phyloP scores from a whole-genome alignment of 495 filamentous ascomycete genomes.

The Hypoxylon fuscum region DNA sequence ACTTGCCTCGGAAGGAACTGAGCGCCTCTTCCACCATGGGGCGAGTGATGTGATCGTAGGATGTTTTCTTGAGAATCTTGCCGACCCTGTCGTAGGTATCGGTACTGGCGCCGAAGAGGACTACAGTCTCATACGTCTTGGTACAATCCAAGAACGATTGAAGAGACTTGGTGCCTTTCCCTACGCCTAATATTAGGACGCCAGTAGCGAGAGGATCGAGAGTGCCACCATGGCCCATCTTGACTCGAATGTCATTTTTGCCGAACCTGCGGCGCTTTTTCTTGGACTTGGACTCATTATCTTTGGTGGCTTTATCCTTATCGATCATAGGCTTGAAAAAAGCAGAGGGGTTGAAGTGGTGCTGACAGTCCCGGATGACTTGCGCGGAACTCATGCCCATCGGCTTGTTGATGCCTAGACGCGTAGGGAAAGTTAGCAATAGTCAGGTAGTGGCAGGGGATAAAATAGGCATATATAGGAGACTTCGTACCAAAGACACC shows the following conservation, averaged over 20 bases:
- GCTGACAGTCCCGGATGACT: slow-evolving; percentile 84
- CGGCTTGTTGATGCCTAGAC: slow-evolving; percentile 90
- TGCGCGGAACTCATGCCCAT: slow-evolving; percentile 83
- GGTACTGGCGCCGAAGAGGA: slow-evolving; percentile 90
- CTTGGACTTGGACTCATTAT: slow-evolving; percentile 63
- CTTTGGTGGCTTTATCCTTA: slow-evolving; percentile 61
- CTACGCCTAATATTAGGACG: slow-evolving; percentile 87
- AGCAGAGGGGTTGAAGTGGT: slow-evolving; percentile 79
- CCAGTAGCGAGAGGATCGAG: slow-evolving; percentile 94
- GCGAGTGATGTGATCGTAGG: slow-evolving; percentile 80
- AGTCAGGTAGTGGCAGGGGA: not conserved
- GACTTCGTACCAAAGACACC: slow-evolving; percentile 73
- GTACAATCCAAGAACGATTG: slow-evolving; percentile 82
- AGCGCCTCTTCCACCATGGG: slow-evolving; percentile 81
- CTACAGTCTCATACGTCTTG: slow-evolving; percentile 89
- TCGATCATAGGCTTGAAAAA: slow-evolving; percentile 79
- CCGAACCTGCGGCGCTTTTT: slow-evolving; percentile 59
- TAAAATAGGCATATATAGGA: not conserved
- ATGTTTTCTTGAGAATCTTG: slow-evolving; percentile 76
- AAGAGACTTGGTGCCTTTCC: slow-evolving; percentile 85
- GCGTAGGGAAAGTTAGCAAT: slow-evolving; percentile 1
- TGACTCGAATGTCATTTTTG: slow-evolving; percentile 73
- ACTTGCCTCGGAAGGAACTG: slow-evolving; percentile 79
- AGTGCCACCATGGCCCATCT: slow-evolving; percentile 96
- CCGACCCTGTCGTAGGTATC: slow-evolving; percentile 90